Percentiles rank a stretch among this genome's conserved stretches.
Evolutionary conservation across 768 basidiomycete genomes (phyloP).

Genomic region (Fomitopsis pulvina): DNA sequence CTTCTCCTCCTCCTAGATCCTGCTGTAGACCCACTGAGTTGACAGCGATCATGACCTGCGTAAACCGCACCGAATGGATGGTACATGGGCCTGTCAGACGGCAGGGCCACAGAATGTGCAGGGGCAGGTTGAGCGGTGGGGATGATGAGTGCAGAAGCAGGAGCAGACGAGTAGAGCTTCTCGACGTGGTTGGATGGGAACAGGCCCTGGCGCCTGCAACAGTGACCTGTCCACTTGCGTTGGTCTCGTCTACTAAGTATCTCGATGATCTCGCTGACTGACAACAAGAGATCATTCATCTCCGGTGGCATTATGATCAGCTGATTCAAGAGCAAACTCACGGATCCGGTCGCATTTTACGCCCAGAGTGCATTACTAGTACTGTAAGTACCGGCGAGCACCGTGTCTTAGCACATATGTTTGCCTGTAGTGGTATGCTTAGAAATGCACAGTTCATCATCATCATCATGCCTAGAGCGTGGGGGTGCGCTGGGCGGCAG

Average conservation of each 20-base stretch:
- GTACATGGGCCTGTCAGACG: constrained; percentile 24
- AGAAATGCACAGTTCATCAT: no score
- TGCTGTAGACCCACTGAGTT: constrained; percentile 34
- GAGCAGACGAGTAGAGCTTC: constrained; percentile 31
- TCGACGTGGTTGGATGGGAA: constrained; percentile 78
- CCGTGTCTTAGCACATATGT: no score
- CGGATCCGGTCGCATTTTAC: constrained; percentile 55
- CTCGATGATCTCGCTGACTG: constrained; percentile 68
- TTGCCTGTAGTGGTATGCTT: no score
- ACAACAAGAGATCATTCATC: constrained; percentile 70
- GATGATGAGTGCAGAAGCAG: constrained; percentile 15
- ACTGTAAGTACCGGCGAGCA: no score
- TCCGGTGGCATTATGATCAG: constrained; percentile 39
- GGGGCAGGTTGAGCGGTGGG: constrained; percentile 7
- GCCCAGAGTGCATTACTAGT: constrained; percentile 62
- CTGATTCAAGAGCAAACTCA: constrained; percentile 23
- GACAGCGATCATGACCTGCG: constrained; percentile 24
- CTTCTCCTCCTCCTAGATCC: constrained; percentile 43
- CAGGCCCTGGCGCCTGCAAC: constrained; percentile 59
- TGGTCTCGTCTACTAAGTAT: constrained; percentile 74
- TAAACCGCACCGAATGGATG: constrained; percentile 32
- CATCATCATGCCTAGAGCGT: no score
- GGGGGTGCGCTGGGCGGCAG: constrained; percentile 31
- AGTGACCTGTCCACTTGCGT: constrained; percentile 75
- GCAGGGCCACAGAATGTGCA: not conserved